Evolutionary conservation across 163 green algal species (phyloP).

Genomic region (Trebouxia gelatinosa): DNA sequence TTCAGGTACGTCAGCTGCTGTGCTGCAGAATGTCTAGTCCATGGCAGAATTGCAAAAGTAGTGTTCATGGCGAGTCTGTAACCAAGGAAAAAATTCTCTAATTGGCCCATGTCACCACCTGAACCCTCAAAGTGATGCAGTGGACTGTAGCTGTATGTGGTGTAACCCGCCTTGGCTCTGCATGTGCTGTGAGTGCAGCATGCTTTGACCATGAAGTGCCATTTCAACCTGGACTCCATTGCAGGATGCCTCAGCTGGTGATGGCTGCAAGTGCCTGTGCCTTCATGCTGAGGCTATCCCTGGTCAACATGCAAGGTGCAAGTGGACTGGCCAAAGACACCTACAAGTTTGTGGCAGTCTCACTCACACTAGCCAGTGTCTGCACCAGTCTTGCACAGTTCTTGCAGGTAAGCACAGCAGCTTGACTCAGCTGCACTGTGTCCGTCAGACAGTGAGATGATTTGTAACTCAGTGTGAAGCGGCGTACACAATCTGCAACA

Average conservation of each 20-base stretch:
- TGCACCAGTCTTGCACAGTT: slow-evolving; percentile 7
- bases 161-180: background rate
- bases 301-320: slow-evolving; percentile 19
- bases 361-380: slow-evolving; percentile 9
- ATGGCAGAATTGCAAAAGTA: too few relatives aligned
- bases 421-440: background rate
- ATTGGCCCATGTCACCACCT: too few relatives aligned
- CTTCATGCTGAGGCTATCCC: background rate
- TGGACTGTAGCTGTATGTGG: too few relatives aligned
- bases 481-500: too few relatives aligned
- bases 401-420: background rate
- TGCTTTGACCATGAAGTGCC: background rate
- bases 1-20: too few relatives aligned
- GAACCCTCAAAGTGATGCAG: too few relatives aligned
- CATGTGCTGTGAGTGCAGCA: background rate
- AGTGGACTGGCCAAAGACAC: slow-evolving; percentile 14
- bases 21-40: too few relatives aligned
- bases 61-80: background rate
- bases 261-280: slow-evolving; percentile 10
- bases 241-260: background rate
- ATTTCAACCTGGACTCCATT: background rate
- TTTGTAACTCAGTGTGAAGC: too few relatives aligned
- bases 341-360: slow-evolving; percentile 21
- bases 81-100: too few relatives aligned
- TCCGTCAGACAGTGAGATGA: too few relatives aligned